Base-by-base conservation (phyloP, 257 asterid species). In the Salvia splendens region DNA sequence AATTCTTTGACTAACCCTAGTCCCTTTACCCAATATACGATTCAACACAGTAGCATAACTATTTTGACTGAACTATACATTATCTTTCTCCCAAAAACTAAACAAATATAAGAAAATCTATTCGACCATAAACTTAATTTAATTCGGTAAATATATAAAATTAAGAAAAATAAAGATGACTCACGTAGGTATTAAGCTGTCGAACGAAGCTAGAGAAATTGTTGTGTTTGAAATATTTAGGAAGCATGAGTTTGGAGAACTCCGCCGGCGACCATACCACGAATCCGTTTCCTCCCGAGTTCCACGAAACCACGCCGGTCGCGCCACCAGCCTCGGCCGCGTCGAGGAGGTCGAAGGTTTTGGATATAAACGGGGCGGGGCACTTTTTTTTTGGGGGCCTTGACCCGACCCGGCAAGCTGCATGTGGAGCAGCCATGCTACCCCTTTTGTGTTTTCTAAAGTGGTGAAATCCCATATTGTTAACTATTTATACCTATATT, bases 271-370 rank as follows among this genome's bases (percentile, higher is more conserved):
- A 76, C 86, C 86, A 78, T 16, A 78, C 86, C 12, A 82, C 77
- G 33, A 82, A 79, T 3, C 86, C 86, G 64, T 32, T 62, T 24
- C 17, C 86, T 40, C 76, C 78, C 16, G 61, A 46, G 53, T 82
- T 82, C 86, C 86, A 78, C 7, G 84, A 73, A 32, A 78, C 73
- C 5, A 76, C 60, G 6, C 40, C 1, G 6, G 5, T 1, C 40
- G 7, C 40, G 40, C 40, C 40, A 6, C 40, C 40, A 6, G 6
- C 60, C 70, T 75, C 3, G 17, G 40, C 40, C 6, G 40, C 40
- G 6, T 82, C 85, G 72, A 86, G 73, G 7, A 86, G 78, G 47
- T 84, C 85, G 58, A 80, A 86, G 8, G 90, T 86, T 74, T 86
- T 86, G 77, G 73, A 80, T 14, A 86, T 60, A 69, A 86, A 86